Evolutionary conservation across 1,284 basidiomycete species (phyloP), one percentile per base, ranked within the genome.

Genomic region (Malassezia dermatis): DNA sequence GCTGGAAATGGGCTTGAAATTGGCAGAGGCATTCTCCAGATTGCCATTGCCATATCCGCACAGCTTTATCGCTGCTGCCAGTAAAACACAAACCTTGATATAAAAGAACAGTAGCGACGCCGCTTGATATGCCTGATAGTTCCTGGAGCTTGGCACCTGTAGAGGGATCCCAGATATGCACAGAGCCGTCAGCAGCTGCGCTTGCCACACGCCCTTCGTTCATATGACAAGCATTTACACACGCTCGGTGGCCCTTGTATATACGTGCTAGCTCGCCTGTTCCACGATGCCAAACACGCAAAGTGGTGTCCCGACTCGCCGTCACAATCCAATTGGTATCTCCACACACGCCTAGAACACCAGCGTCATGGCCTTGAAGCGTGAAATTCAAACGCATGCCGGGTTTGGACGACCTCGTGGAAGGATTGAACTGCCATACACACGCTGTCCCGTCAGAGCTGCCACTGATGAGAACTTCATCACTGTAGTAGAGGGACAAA

Each of bases 401-500:
- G 15, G 27, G 15, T 13, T 26, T 24, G 12, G 1, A 2, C 2
- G 24, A 1, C 8, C 17, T 48, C 4, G 12, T n/a, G 10, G 13
- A 21, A 4, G 21, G 11, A 27, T 3, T 24, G 7, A 7, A 2
- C n/a, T 13, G 11, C 49, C 49, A 57, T 8, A 57, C 23, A 17
- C 55, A 46, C 3, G 55, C 55, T 10, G 55, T 57, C 1, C 23
- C 37, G 31, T 57, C 55, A 6, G 55, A 57, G 26, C 49, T 52
- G 27, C 55, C 49, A n/a, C 41, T 47, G 8, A 57, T 21, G 8
- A 57, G 37, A 13, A 52, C 8, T 10, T 26, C 55, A 10, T 26
- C 21, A 8, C 17, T 2, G 26, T 46, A 43, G 8, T n/a, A 15
- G 1, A 56, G 26, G 24, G 48, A 46, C 26, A 56, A 32, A 12